Conservation (phyloP, 768 basidiomycete species). For the Leccinum subgranulosum region DNA sequence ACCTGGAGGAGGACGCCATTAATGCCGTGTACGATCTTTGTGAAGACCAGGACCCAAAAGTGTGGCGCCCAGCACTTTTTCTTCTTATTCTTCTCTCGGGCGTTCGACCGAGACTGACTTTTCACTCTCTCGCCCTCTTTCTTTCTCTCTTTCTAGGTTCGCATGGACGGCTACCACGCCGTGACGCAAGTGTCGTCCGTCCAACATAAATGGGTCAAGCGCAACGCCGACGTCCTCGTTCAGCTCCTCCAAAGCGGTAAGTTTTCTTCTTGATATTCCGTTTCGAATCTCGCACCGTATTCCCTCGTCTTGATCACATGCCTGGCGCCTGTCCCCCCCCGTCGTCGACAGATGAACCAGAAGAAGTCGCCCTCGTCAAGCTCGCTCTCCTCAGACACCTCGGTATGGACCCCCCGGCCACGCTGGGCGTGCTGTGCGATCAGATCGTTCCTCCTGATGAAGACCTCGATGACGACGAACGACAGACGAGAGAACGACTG, state of each 20-base stretch:
- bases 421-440: constrained; percentile 66
- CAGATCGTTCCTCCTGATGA: constrained; percentile 55
- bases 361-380: constrained; percentile 62
- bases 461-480: constrained; percentile 55
- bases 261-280: constrained; percentile 20
- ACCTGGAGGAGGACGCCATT: constrained; percentile 71
- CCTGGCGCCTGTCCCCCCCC: constrained; percentile 14
- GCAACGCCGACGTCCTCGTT: constrained; percentile 74
- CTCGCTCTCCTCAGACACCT: constrained; percentile 59
- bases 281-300: constrained; percentile 1
- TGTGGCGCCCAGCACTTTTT: constrained; percentile 25
- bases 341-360: constrained; percentile 53
- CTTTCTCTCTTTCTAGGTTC: constrained; percentile 42
- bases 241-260: constrained; percentile 72
- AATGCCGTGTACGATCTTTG: constrained; percentile 78
- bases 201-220: constrained; percentile 57
- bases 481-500: constrained; percentile 52
- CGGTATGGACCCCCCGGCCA: constrained; percentile 57
- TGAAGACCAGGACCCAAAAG: constrained; percentile 59
- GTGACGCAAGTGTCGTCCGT: constrained; percentile 49
- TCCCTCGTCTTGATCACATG: constrained; percentile 17
- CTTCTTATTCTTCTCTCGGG: background rate
- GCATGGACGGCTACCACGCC: constrained; percentile 65
- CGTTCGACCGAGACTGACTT: constrained; percentile 4
- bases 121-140: background rate